phyloP scores from a whole-genome alignment of 2,329 filamentous ascomycete species.

The Fusarium begoniae region DNA sequence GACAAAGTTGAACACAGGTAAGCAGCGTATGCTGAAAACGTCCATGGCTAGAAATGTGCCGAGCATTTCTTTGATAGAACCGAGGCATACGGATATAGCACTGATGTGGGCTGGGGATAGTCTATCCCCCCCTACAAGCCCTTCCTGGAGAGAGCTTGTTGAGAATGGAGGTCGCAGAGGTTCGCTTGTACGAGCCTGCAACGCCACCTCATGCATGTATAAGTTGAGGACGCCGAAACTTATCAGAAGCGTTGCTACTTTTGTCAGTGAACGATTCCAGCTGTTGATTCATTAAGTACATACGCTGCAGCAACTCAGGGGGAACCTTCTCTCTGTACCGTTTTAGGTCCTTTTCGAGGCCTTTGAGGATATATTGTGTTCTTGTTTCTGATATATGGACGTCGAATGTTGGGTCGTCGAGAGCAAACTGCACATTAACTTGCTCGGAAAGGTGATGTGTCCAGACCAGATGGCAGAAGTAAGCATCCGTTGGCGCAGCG shows the following conservation, averaged over 20 bases:
- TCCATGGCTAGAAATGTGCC: constrained; percentile 72
- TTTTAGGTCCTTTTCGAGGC: constrained; percentile 71
- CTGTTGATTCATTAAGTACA: constrained; percentile 41
- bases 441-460: constrained; percentile 74
- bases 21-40: constrained; percentile 64
- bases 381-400: constrained; percentile 68
- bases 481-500: constrained; percentile 64
- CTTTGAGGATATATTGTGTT: constrained; percentile 70
- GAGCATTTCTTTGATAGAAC: constrained; percentile 72
- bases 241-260: constrained; percentile 67
- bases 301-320: constrained; percentile 63
- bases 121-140: constrained; percentile 52
- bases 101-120: constrained; percentile 66
- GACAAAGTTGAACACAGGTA: constrained; percentile 77
- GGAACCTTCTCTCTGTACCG: constrained; percentile 66
- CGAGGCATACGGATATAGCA: constrained; percentile 72
- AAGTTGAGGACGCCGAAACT: constrained; percentile 73
- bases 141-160: constrained; percentile 55
- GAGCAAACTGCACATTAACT: constrained; percentile 70
- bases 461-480: constrained; percentile 67
- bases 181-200: constrained; percentile 71
- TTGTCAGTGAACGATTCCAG: constrained; percentile 18
- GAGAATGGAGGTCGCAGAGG: constrained; percentile 60
- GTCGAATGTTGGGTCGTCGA: constrained; percentile 68
- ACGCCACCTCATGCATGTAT: constrained; percentile 79